These are phyloP conservation scores for Metarhizium rileyi DNA, from an alignment of 2,329 filamentous ascomycete species.

Conservation along the genomic window DNA sequence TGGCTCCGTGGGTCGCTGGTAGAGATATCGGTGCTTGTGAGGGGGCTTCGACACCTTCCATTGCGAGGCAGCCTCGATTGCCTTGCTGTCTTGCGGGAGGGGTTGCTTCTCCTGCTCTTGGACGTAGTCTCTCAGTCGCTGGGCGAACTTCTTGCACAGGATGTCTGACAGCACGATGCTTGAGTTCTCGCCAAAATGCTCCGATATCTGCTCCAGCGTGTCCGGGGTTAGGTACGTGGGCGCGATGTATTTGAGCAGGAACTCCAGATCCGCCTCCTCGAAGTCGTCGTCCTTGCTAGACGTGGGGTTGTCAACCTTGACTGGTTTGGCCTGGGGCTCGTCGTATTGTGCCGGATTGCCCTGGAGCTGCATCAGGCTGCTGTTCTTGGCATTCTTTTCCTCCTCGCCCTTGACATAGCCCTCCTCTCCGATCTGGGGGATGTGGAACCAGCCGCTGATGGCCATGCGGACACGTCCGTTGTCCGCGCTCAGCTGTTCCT, in stretches of 20 bases:
- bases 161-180: constrained; percentile 76
- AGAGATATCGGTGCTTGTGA: constrained; percentile 91
- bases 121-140: constrained; percentile 61
- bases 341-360: constrained; percentile 88
- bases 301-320: constrained; percentile 30
- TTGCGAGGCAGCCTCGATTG: constrained; percentile 46
- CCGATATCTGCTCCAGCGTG: constrained; percentile 71
- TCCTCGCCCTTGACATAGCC: constrained; percentile 84
- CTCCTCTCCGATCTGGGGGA: constrained; percentile 87
- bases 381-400: constrained; percentile 79
- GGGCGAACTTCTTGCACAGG: constrained; percentile 67
- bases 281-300: constrained; percentile 48
- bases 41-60: constrained; percentile 80
- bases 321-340: constrained; percentile 55
- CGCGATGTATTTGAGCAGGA: constrained; percentile 80
- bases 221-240: constrained; percentile 89
- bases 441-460: constrained; percentile 98
- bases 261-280: constrained; percentile 73
- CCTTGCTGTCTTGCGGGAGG: constrained; percentile 36
- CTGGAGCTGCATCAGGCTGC: constrained; percentile 85
- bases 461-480: constrained; percentile 85
- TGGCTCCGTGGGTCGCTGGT: constrained; percentile 49
- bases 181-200: constrained; percentile 72
- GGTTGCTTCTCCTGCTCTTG: constrained; percentile 48
- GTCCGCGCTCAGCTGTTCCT: constrained; percentile 53